Evolutionary conservation across 2,329 filamentous ascomycete species (phyloP).

Genomic region (Cercospora zeina): DNA sequence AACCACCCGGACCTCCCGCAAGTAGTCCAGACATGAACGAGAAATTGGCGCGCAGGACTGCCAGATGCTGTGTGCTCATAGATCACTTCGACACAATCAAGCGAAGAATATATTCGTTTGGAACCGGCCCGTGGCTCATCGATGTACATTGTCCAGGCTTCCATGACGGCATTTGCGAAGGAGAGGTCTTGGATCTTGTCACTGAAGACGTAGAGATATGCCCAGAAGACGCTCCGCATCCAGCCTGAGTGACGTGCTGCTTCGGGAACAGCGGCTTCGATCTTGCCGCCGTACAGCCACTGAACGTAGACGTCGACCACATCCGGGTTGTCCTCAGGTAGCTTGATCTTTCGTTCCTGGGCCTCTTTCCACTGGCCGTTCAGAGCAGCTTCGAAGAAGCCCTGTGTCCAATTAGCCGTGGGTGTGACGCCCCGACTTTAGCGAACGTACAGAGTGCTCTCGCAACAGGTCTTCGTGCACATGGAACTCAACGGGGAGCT

Average conservation of each 20-base stretch:
- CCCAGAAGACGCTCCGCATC: background rate
- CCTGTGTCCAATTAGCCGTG: background rate
- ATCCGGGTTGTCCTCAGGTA: background rate
- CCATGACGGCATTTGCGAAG: background rate
- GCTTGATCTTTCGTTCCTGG: background rate
- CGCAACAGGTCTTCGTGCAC: constrained; percentile 5
- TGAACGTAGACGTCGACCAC: background rate
- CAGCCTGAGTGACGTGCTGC: background rate
- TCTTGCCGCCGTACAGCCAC: background rate
- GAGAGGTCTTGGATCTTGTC: background rate
- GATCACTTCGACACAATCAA: background rate
- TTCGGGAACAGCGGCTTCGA: background rate
- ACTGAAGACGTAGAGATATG: background rate
- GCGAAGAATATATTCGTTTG: background rate
- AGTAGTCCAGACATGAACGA: background rate
- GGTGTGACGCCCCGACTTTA: too few species aligned
- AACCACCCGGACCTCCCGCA: background rate
- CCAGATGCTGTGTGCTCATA: background rate
- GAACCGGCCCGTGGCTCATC: background rate
- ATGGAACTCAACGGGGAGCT: background rate
- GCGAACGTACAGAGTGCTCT: background rate
- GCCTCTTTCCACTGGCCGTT: background rate
- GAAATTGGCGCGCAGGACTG: background rate
- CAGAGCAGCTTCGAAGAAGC: background rate
- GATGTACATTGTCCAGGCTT: background rate